Base-by-base conservation (phyloP, 106 monocot species). In the Dioscorea dumetorum region DNA sequence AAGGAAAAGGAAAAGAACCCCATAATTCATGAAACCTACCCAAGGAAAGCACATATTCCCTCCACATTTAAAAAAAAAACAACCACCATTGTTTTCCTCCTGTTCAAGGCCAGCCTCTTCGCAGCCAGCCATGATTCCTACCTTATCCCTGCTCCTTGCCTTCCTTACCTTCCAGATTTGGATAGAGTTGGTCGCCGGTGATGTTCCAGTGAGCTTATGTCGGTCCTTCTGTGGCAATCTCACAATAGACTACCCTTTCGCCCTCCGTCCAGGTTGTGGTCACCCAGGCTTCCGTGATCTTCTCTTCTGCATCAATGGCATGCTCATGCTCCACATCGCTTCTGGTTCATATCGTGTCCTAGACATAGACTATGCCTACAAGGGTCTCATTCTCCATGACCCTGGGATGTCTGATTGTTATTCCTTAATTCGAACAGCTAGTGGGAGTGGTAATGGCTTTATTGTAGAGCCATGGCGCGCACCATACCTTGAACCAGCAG, bases 321-420 rank as follows among this genome's bases (percentile, higher is more conserved):
- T 80, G 58, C 88, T 84, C 20, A 82, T 95, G 79, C 70, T 95
- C 49, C 95, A 91, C 77, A 53, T 95, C 52, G 75, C 86, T 24
- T 95, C 95, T 9, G 91, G 85, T 64, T 86, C 91, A 34, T 91
- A 88, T 76, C 79, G 83, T 35, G 86, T 91, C 58, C 79, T 91
- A 24, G 66, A 83, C 75, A 75, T 95, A 66, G 95, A 95, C 86
- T 95, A 95, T 68, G 75, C 88, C 34, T 95, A 73, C 81, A 74
- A 60, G 15, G 71, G 77, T 33, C 72, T 95, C 61, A 86, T 81
- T 24, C 83, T 95, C 24, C 84, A 87, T 41, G 90, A 94, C 74
- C 81, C 91, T 13, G 61, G 76, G 67, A 95, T 95, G 91, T 91
- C 95, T 20, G 88, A 91, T 72, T 95, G 95, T 78, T 81, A 79